Evolutionary conservation across 306 rosid species (phyloP), one percentile per base, ranked within the genome.

Genomic region (Herpetospermum pedunculosum): DNA sequence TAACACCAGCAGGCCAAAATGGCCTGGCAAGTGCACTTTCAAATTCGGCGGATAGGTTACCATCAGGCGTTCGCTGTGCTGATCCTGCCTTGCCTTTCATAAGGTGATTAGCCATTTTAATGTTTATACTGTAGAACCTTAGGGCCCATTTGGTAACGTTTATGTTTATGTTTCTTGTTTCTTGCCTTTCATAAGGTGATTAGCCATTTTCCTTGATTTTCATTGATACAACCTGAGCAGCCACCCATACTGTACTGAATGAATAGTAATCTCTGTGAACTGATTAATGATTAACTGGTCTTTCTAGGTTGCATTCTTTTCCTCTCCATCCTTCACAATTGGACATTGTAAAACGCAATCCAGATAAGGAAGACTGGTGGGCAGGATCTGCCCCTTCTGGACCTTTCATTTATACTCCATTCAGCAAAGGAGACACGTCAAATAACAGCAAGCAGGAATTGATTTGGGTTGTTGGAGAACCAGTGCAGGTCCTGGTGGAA

Each of bases 291-390:
- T 58, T 75, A 41, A 59, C 38, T 59, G 40, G 49, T 59, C 14
- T 32, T 83, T 89, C 77, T 86, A 94, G 99, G 87, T 67, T 91
- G 81, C 89, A 89, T 81, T 89, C 96, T 30, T 87, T 91, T 85
- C 99, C 99, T 73, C 86, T 87, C 80, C 97, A 86, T 69, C 86
- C 91, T 67, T 82, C 85, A 48, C 97, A 91, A 81, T 79, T 91
- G 86, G 96, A 91, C 85, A 94, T 94, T 76, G 86, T 94, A 65
- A 94, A 94, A 87, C 92, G 97, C 70, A 91, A 86, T 81, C 83
- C 89, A 3, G 87, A 87, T n/a, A 88, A 92, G 83, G 96, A 84
- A 88, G 97, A 94, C 77, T 94, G 99, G 97, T 94, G 99, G 97
- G 91, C 91, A 28, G 96, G 95, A 79, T 75, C 95, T 76, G 96